Percentiles rank a stretch among this genome's conserved stretches.
Conservation (phyloP, 106 monocot genomes). For the Cymbidium sinense region DNA sequence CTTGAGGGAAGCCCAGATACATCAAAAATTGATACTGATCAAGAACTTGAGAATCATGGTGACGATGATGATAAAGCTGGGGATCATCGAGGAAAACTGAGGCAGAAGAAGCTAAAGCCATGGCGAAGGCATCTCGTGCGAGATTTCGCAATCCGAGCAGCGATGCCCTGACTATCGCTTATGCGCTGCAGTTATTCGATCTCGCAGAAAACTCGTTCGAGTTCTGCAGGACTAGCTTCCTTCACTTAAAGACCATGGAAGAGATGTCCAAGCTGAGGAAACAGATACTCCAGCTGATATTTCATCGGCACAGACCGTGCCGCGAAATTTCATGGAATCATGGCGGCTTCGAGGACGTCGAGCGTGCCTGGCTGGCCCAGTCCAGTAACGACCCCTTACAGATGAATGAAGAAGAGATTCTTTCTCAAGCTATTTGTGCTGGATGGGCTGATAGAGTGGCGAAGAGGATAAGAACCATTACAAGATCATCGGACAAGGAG, state of each 20-base stretch:
- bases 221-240: constrained; percentile 58
- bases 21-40: constrained; percentile 8
- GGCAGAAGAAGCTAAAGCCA: constrained; percentile 34
- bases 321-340: constrained; percentile 58
- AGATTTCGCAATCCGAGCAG: constrained; percentile 70
- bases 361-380: constrained; percentile 42
- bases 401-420: constrained; percentile 70
- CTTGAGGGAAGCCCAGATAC: constrained; percentile 21
- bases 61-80: constrained; percentile 1
- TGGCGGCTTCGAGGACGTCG: constrained; percentile 54
- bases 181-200: constrained; percentile 81
- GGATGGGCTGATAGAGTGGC: constrained; percentile 96
- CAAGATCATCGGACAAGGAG: constrained; percentile 37
- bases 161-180: constrained; percentile 73
- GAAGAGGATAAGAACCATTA: constrained; percentile 35
- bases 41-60: constrained; percentile 13
- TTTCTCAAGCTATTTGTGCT: constrained; percentile 84
- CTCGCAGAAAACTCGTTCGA: constrained; percentile 38
- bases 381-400: constrained; percentile 43
- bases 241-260: constrained; percentile 87
- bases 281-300: constrained; percentile 70
- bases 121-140: constrained; percentile 40
- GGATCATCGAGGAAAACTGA: constrained; percentile 22
- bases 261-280: constrained; percentile 96
- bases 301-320: constrained; percentile 31